Evolutionary conservation across 2,329 filamentous ascomycete species (phyloP), one percentile per base, ranked within the genome.

Genomic region (Fusarium pseudonygamai): DNA sequence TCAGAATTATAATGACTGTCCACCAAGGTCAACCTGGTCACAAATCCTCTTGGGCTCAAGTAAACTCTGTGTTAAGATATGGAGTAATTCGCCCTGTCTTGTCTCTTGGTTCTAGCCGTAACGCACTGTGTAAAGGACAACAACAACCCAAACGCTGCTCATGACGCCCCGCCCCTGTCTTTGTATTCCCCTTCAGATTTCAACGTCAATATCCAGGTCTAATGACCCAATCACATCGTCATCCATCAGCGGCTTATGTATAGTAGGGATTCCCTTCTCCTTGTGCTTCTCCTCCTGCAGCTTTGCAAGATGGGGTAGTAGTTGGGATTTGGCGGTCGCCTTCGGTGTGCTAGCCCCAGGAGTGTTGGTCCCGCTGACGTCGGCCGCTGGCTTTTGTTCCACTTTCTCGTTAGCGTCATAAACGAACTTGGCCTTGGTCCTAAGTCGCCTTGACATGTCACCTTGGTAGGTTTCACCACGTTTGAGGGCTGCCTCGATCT

Each of bases 161-260:
- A 52, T 62, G 24, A 63, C 60, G 58, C 58, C 36, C 50, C 49
- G 47, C 55, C 36, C 58, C 49, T 55, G 11, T n/a, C 60, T 45
- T 40, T 36, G 14, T 26, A 15, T 43, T 52, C 24, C 26, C 55
- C n/a, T 26, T 74, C 85, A 94, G 76, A 97, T 94, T 75, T 97
- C 95, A 77, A 97, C 91, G 76, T 98, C 96, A 80, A 98, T 94
- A 34, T 94, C 96, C 77, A 98, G 84, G 80, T 98, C 96, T 85
- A 98, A 85, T 32, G 91, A 89, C 3, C 93, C 95, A 81, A 98
- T 96, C 63, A 98, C 93, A 79, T 98, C 96, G 79, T 98, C 96
- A 71, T 97, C 95, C 86, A 93, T 92, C 64, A 95, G 89, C 36
- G 92, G 91, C 83, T 93, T 91, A 78, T 96, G 93, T 55, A 94